These are phyloP conservation scores for Euphorbia lathyris DNA, from an alignment of 345 rosid genomes.

Conservation along the genomic window DNA sequence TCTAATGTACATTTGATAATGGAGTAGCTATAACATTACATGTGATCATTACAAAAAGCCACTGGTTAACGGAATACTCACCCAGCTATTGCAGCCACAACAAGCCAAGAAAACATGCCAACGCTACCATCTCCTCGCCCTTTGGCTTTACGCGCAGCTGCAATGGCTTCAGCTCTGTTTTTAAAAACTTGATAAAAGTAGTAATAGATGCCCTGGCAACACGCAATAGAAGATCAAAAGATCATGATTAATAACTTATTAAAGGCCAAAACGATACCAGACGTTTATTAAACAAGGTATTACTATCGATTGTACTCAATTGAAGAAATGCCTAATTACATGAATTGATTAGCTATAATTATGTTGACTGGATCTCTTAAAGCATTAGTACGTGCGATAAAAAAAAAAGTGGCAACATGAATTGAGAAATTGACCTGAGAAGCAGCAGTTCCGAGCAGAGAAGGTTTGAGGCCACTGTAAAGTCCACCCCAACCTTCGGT, in stretches of 20 bases:
- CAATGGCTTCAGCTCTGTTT: constrained; percentile 58
- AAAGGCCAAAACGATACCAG: background rate
- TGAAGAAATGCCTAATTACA: constrained; percentile 6
- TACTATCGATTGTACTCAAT: too few species aligned
- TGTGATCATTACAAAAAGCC: background rate
- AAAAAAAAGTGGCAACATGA: background rate
- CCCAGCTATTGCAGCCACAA: constrained; percentile 70
- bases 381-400: too few species aligned
- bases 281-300: background rate
- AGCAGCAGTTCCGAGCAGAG: constrained; percentile 69
- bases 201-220: constrained; percentile 58
- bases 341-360: too few species aligned
- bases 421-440: constrained; percentile 39
- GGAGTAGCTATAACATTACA: background rate
- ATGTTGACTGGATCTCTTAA: too few species aligned
- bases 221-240: constrained; percentile 6
- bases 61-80: constrained; percentile 11
- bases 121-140: constrained; percentile 54
- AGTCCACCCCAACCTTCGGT: constrained; percentile 68
- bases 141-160: constrained; percentile 40
- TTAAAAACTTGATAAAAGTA: constrained; percentile 66
- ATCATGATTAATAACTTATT: background rate
- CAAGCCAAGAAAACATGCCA: constrained; percentile 68
- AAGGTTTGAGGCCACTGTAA: constrained; percentile 69
- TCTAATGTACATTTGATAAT: constrained; percentile 1